phyloP scores from a whole-genome alignment of 2,329 filamentous ascomycete genomes.

The Trichoderma sp. region DNA sequence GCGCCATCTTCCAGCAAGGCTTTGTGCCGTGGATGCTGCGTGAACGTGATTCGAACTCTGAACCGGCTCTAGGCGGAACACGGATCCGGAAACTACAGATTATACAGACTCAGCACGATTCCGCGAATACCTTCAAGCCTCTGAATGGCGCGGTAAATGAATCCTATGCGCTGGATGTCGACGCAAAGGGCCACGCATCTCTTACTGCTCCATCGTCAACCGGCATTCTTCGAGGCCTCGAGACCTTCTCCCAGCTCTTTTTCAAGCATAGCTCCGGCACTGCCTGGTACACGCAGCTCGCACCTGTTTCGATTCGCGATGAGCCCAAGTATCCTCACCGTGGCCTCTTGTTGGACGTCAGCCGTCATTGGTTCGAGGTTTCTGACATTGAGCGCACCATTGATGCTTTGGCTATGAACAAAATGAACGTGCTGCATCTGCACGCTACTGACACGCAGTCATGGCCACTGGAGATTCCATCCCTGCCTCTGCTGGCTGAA shows the following conservation, averaged over 20 bases:
- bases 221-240: conserved; percentile 70
- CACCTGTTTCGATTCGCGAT: conserved; percentile 72
- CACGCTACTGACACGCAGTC: conserved; percentile 82
- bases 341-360: conserved; percentile 75
- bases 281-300: conserved; percentile 64
- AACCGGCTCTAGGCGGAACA: conserved; percentile 52
- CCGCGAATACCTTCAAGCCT: conserved; percentile 59
- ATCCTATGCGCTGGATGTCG: conserved; percentile 67
- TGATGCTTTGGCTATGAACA: conserved; percentile 73
- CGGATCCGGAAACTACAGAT: conserved; percentile 61
- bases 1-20: conserved; percentile 63
- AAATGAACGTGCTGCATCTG: conserved; percentile 78
- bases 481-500: conserved; percentile 64
- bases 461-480: conserved; percentile 78
- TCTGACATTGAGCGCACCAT: conserved; percentile 70
- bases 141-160: conserved; percentile 67
- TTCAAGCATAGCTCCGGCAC: conserved; percentile 62
- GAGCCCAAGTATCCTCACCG: conserved; percentile 72
- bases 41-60: conserved; percentile 60
- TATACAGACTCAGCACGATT: conserved; percentile 52
- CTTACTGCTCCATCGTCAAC: conserved; percentile 65
- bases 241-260: conserved; percentile 78
- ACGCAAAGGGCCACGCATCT: conserved; percentile 54
- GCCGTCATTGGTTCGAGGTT: conserved; percentile 68
- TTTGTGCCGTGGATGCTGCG: conserved; percentile 80